phyloP scores from a whole-genome alignment of 805 yeast species.

The Candida pseudoglaebosa region DNA sequence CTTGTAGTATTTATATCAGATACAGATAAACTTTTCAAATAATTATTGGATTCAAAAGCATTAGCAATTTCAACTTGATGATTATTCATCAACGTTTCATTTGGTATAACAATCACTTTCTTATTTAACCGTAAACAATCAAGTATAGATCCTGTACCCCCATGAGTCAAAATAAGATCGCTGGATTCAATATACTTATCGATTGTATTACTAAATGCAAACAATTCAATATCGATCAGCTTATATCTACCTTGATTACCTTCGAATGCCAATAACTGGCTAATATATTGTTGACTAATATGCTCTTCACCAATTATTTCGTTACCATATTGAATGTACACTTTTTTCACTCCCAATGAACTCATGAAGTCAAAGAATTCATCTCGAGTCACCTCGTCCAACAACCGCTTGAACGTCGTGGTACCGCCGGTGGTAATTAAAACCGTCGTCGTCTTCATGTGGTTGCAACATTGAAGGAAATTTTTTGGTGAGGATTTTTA shows the following conservation, averaged over 20 bases:
- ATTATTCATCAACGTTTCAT: constrained; percentile 74
- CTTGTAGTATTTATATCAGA: not conserved
- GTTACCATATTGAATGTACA: constrained; percentile 31
- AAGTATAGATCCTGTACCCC: constrained; percentile 86
- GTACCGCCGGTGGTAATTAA: constrained; percentile 91
- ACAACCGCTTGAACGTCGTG: constrained; percentile 64
- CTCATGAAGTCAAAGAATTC: constrained; percentile 34
- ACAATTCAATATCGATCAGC: constrained; percentile 11
- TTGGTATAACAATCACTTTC: constrained; percentile 66
- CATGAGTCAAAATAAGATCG: constrained; percentile 78
- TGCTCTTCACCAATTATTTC: constrained; percentile 20
- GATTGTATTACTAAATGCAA: constrained; percentile 25
- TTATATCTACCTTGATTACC: not conserved
- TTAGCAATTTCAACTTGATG: constrained; percentile 77
- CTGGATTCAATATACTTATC: constrained; percentile 37
- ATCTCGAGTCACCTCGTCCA: constrained; percentile 38
- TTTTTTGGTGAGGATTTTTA: too few species aligned
- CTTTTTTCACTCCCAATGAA: constrained; percentile 28
- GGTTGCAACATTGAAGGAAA: too few species aligned
- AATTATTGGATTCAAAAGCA: constrained; percentile 9
- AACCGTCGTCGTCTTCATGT: constrained; percentile 12
- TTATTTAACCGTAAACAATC: constrained; percentile 61
- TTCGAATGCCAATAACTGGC: constrained; percentile 11
- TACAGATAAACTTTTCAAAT: not conserved
- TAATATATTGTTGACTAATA: constrained; percentile 21